These are phyloP conservation scores for Hortaea werneckii DNA, from an alignment of 2,329 filamentous ascomycete species.

Conservation along the genomic window DNA sequence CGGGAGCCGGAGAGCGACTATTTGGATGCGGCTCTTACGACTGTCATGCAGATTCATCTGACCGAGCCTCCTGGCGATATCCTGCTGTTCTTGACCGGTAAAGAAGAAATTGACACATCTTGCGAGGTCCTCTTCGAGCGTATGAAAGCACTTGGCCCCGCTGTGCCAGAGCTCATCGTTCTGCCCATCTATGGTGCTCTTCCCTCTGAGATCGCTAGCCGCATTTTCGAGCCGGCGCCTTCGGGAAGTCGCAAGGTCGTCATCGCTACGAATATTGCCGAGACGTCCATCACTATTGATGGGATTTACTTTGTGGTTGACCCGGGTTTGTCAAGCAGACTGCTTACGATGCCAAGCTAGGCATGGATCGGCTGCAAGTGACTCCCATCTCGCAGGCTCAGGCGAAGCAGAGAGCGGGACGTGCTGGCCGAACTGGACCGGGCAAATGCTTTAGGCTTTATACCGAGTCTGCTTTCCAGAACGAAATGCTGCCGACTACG, in stretches of 20 bases:
- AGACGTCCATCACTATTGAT: constrained; percentile 96
- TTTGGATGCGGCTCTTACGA: constrained; percentile 83
- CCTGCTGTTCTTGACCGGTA: constrained; percentile 89
- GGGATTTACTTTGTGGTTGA: constrained; percentile 97
- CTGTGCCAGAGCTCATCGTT: constrained; percentile 83
- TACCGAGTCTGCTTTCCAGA: constrained; percentile 89
- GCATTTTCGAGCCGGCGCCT: constrained; percentile 88
- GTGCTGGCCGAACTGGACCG: constrained; percentile 87
- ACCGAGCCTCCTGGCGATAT: constrained; percentile 90
- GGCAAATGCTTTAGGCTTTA: constrained; percentile 95
- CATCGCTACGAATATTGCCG: constrained; percentile 96
- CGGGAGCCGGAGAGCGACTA: constrained; percentile 94
- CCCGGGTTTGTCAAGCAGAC: constrained; percentile 98
- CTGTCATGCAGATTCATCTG: constrained; percentile 96
- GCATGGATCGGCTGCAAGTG: constrained; percentile 93
- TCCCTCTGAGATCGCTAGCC: constrained; percentile 85
- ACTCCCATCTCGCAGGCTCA: constrained; percentile 96
- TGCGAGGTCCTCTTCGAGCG: constrained; percentile 89
- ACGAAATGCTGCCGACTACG: constrained; percentile 91
- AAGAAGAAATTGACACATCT: constrained; percentile 93
- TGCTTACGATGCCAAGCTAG: constrained; percentile 90
- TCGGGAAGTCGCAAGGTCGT: constrained; percentile 83
- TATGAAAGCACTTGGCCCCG: constrained; percentile 88
- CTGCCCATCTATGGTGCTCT: constrained; percentile 93
- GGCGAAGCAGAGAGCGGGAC: constrained; percentile 84